phyloP scores from a whole-genome alignment of 768 basidiomycete genomes.

The Cantharellus cinnabarinus region DNA sequence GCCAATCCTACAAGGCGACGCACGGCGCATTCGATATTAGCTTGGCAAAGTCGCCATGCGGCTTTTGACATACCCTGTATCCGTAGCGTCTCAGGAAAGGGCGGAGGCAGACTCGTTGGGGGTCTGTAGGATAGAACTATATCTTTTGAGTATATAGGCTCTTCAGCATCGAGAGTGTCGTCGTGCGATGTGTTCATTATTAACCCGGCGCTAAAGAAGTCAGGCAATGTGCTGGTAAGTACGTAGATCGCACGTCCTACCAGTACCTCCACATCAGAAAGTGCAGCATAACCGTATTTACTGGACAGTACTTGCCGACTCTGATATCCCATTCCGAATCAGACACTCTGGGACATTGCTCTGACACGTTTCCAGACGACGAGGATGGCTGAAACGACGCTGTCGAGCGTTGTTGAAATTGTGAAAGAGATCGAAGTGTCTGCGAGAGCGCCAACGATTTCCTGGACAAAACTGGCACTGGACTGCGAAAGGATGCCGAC shows the following conservation, averaged over 20 bases:
- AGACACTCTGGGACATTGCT: constrained; percentile 13
- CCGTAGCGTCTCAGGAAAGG: constrained; percentile 47
- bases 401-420: too few relatives aligned
- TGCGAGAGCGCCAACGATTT: too few relatives aligned
- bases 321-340: constrained; percentile 65
- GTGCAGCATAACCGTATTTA: constrained; percentile 3
- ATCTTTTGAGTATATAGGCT: constrained; percentile 34
- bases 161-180: not conserved
- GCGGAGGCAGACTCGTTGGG: constrained; percentile 33
- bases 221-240: constrained; percentile 46
- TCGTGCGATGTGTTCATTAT: constrained; percentile 16
- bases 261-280: constrained; percentile 14
- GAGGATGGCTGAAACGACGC: too few relatives aligned
- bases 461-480: too few relatives aligned
- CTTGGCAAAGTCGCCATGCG: not conserved
- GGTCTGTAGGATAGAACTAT: constrained; percentile 49
- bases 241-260: constrained; percentile 52
- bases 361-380: too few relatives aligned
- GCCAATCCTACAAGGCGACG: constrained; percentile 32
- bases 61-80: constrained; percentile 36
- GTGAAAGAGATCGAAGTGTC: too few relatives aligned
- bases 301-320: constrained; percentile 27
- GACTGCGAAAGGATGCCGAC: too few relatives aligned
- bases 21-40: not conserved
- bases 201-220: constrained; percentile 50